Evolutionary conservation across 2,329 filamentous ascomycete genomes (phyloP).

Genomic region (Botrytis squamosa): DNA sequence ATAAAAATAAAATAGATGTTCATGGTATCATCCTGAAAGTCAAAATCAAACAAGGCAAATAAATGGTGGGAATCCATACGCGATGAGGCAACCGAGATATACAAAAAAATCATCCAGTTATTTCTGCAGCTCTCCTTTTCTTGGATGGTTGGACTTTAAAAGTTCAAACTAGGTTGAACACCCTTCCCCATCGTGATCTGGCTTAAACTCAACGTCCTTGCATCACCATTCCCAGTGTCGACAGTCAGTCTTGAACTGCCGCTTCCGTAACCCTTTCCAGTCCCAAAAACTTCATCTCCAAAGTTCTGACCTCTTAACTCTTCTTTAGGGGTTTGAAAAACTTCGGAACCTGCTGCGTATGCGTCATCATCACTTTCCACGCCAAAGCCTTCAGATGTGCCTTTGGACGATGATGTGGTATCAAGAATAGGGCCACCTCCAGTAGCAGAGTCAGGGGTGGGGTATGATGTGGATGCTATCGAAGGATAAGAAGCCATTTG

Average conservation of each 20-base stretch:
- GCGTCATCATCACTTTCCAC: constrained; percentile 33
- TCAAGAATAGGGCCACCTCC: constrained; percentile 16
- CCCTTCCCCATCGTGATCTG: constrained; percentile 50
- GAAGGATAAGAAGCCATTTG: constrained; percentile 28
- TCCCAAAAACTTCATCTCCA: constrained; percentile 44
- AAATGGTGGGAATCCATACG: neutral
- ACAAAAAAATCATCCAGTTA: neutral
- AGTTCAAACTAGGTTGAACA: constrained; percentile 27
- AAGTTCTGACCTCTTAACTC: constrained; percentile 42
- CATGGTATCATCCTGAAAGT: constrained; percentile 2
- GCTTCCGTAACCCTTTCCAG: constrained; percentile 38
- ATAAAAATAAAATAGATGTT: neutral
- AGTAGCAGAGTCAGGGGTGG: constrained; percentile 18
- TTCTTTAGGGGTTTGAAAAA: constrained; percentile 53
- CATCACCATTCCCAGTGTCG: constrained; percentile 58
- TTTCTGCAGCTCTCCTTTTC: neutral
- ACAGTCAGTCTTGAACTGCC: neutral
- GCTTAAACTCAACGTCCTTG: constrained; percentile 63
- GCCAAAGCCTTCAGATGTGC: constrained; percentile 36
- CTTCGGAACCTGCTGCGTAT: constrained; percentile 44
- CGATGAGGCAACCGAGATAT: neutral
- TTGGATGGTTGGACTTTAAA: constrained; percentile 10
- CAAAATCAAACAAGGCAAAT: neutral
- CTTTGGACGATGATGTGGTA: constrained; percentile 2
- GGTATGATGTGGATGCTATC: constrained; percentile 23